These are phyloP conservation scores for Xylaria multiplex DNA, from an alignment of 2,329 filamentous ascomycete species.

Conservation along the genomic window DNA sequence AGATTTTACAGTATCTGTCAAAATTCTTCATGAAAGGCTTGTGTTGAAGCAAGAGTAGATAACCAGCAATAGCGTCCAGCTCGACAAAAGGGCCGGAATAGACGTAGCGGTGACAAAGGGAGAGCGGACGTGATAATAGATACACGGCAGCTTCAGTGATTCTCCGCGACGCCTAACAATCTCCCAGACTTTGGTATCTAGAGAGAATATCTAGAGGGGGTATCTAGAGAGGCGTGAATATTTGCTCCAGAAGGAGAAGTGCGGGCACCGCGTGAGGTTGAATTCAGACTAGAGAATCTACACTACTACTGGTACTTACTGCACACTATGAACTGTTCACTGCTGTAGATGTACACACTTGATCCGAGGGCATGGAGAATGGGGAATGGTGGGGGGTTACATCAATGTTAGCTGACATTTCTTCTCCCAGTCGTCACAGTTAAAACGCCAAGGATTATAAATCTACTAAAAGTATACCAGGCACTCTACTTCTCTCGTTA, in stretches of 20 bases:
- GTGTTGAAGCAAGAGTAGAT: constrained; percentile 21
- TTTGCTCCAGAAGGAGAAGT: constrained; percentile 4
- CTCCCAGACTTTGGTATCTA: background rate
- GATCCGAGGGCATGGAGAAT: background rate
- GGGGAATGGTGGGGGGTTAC: constrained; percentile 25
- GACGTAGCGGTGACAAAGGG: constrained; percentile 6
- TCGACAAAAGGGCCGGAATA: background rate
- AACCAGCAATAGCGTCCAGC: constrained; percentile 5
- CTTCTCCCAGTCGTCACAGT: constrained; percentile 11
- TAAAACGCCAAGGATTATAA: constrained; percentile 16
- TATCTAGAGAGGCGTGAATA: background rate
- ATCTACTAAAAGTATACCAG: background rate
- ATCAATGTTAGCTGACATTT: constrained; percentile 16
- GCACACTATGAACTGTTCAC: background rate
- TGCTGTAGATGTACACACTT: background rate
- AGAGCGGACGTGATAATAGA: background rate
- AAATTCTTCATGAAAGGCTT: background rate
- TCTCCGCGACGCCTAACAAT: background rate
- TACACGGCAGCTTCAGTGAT: background rate
- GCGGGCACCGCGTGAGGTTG: constrained; percentile 18
- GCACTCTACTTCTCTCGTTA: too few relatives aligned
- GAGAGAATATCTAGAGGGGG: too few relatives aligned
- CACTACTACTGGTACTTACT: background rate
- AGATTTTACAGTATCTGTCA: background rate
- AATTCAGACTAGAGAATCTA: constrained; percentile 14